Conservation (phyloP, 352 stramenopile genomes). For the Hyaloperonospora brassicae region DNA sequence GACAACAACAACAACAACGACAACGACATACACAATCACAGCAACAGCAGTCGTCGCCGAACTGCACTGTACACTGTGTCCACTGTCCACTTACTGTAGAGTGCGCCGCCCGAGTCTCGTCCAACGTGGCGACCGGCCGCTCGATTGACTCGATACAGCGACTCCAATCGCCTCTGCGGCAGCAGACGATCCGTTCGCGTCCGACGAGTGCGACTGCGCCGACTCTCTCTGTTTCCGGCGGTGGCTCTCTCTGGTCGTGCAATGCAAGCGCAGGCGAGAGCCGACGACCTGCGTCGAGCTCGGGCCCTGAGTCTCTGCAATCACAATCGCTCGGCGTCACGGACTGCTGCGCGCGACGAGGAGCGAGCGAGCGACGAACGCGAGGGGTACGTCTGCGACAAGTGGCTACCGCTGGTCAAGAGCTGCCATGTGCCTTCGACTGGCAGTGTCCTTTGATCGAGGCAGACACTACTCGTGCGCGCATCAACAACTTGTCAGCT, state of each 20-base stretch:
- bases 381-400: too few species aligned
- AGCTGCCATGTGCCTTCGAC: too few species aligned
- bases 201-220: conserved; percentile 25
- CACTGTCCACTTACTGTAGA: too few species aligned
- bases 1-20: too few species aligned
- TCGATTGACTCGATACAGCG: conserved; percentile 1
- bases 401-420: too few species aligned
- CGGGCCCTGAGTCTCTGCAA: conserved; percentile 25
- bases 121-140: conserved; percentile 4
- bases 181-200: conserved; percentile 7
- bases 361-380: conserved; percentile 1
- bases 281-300: conserved; percentile 21
- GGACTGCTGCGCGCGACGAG: too few species aligned
- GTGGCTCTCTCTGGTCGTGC: conserved; percentile 8
- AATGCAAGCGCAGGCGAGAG: conserved; percentile 15
- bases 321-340: conserved; percentile 7
- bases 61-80: too few species aligned
- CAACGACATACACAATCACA: too few species aligned
- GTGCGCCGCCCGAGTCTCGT: too few species aligned
- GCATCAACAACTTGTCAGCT: conserved; percentile 1
- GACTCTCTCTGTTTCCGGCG: conserved; percentile 26
- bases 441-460: too few species aligned
- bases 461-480: too few species aligned
- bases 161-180: neutral
- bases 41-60: too few species aligned